Percentiles rank a stretch among this genome's conserved stretches.
phyloP scores from a whole-genome alignment of 2,329 filamentous ascomycete species.

The Cyphellophora attinorum region DNA sequence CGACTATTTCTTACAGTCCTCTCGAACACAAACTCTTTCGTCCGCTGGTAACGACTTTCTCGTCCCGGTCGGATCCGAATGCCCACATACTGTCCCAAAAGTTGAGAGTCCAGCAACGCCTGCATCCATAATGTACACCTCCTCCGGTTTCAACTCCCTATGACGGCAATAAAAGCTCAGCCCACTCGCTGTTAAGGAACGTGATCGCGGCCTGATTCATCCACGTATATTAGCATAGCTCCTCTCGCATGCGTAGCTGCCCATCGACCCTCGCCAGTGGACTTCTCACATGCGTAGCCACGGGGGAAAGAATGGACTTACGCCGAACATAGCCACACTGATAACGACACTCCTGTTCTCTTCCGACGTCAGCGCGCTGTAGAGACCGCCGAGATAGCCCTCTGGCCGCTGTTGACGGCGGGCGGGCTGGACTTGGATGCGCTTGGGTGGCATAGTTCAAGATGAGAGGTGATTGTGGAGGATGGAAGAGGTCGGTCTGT shows the following conservation, averaged over 20 bases:
- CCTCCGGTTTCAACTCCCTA: too few species aligned
- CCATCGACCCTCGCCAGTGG: not conserved
- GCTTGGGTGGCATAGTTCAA: constrained; percentile 53
- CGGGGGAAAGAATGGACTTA: constrained; percentile 34
- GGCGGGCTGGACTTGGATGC: constrained; percentile 42
- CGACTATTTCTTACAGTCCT: too few species aligned
- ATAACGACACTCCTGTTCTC: constrained; percentile 62
- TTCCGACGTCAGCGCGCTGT: constrained; percentile 53
- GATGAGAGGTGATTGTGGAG: constrained; percentile 1
- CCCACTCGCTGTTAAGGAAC: constrained; percentile 2
- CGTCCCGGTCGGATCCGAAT: too few species aligned
- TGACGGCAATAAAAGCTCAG: constrained; percentile 1
- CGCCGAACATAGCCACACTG: constrained; percentile 59
- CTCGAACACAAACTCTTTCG: too few species aligned
- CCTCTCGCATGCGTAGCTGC: not conserved
- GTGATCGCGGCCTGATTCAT: constrained; percentile 1
- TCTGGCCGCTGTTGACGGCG: constrained; percentile 31
- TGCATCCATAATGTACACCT: too few species aligned
- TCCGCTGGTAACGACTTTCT: too few species aligned
- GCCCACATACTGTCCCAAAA: too few species aligned
- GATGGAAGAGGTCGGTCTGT: too few species aligned
- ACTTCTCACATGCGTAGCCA: not conserved
- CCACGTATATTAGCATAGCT: not conserved
- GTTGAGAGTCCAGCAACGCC: too few species aligned
- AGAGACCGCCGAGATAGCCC: constrained; percentile 49